Base-by-base conservation (phyloP, 129 eudicot genomes). In the Solidago caesia region DNA sequence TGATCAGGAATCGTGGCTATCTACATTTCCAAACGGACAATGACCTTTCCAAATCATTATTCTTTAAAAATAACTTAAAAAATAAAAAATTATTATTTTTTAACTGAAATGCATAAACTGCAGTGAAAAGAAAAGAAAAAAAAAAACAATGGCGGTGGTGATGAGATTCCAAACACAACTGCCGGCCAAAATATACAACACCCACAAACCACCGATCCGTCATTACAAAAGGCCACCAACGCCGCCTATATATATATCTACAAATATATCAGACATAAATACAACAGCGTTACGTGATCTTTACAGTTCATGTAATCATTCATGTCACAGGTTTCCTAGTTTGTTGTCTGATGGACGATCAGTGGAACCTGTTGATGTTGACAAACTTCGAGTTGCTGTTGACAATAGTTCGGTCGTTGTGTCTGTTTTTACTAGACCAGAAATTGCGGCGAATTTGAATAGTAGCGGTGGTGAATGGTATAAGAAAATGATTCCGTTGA, bases 241-340 rank as follows among this genome's bases (percentile, higher is more conserved):
- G 41, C 85, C 85, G 3, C 89, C 93, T 47, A n/a, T 88, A 43
- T 80, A 74, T 84, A 74, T 90, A 63, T 94, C 98, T 60, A 81
- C 98, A 14, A 79, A 85, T 68, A 85, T 85, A 7, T 46, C 84
- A 11, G 77, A 88, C 72, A 81, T 85, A 12, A 80, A 88, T 73
- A 86, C 81, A 7, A 49, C 62, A 27, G 84, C 81, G 44, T 81
- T 94, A 59, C 75, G 75, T 70, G 82, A 85, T 27, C 97, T 94
- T 55, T 94, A 78, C 81, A 44, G 72, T 15, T 51, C 81, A 75
- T 94, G 97, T 87, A 87, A 88, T 76, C 86, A 82, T 77, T 94
- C 98, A 45, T 75, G 86, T 74, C 97, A 90, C 72, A 92, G 92
- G 44, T 90, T 90, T 85, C 97, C 97, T 67, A 71, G 67, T 29